Percentiles rank a stretch among this genome's conserved stretches.
phyloP scores from a whole-genome alignment of 2,329 filamentous ascomycete species.

The Stagonosporopsis vannaccii region DNA sequence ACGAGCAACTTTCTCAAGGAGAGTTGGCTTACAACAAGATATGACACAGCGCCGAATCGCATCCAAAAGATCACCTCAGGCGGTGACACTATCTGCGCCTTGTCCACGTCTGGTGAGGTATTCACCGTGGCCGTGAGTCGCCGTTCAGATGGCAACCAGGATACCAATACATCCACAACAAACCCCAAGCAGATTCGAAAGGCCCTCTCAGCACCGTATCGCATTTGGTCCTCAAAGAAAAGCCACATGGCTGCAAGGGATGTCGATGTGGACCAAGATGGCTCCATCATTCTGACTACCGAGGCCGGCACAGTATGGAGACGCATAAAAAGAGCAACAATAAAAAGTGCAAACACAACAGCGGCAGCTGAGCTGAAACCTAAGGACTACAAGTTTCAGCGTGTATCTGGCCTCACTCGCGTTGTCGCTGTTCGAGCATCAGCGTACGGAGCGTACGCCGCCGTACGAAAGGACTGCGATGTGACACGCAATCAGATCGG shows the following conservation, averaged over 20 bases:
- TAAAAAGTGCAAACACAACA: constrained; percentile 69
- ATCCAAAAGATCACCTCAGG: constrained; percentile 82
- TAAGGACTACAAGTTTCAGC: constrained; percentile 95
- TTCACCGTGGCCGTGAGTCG: constrained; percentile 83
- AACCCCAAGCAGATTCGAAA: constrained; percentile 90
- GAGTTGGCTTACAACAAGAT: constrained; percentile 69
- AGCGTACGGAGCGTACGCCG: constrained; percentile 87
- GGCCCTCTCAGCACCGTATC: constrained; percentile 77
- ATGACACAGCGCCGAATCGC: constrained; percentile 69
- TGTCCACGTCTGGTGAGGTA: constrained; percentile 84
- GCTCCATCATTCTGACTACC: constrained; percentile 92
- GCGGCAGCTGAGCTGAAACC: constrained; percentile 65
- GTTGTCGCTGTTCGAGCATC: constrained; percentile 87
- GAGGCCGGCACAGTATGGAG: constrained; percentile 93
- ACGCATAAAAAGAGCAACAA: constrained; percentile 80
- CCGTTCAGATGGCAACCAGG: constrained; percentile 66
- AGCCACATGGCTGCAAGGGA: constrained; percentile 84
- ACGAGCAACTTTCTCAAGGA: constrained; percentile 72
- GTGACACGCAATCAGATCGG: constrained; percentile 76
- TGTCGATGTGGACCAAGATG: constrained; percentile 88
- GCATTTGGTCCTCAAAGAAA: constrained; percentile 89
- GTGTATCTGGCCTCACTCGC: constrained; percentile 85
- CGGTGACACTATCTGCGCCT: constrained; percentile 88
- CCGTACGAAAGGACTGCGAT: constrained; percentile 82
- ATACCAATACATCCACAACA: constrained; percentile 76